Evolutionary conservation across 2,329 filamentous ascomycete species (phyloP).

Genomic region (Cryphonectria japonica): DNA sequence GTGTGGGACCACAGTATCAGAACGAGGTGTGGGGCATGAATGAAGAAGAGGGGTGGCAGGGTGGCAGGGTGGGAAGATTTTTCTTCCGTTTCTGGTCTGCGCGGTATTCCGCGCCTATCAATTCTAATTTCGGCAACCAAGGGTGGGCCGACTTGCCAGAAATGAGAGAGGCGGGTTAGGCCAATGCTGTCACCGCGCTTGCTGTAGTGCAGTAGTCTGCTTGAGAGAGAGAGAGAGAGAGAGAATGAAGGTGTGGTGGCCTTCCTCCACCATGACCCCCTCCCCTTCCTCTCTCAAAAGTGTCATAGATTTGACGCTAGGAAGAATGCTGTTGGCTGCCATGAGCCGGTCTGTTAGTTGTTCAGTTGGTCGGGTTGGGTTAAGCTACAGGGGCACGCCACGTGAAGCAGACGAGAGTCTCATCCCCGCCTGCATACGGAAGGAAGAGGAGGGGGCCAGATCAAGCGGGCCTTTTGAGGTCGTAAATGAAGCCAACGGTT

Average conservation of each 20-base stretch:
- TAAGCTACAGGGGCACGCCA: slow-evolving; percentile 18
- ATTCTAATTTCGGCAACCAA: background rate
- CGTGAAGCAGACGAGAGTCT: background rate
- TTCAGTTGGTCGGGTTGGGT: background rate
- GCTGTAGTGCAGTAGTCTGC: background rate
- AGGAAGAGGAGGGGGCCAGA: background rate
- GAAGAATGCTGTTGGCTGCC: background rate
- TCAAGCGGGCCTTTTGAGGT: background rate
- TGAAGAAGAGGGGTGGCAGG: background rate
- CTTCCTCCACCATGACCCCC: no score
- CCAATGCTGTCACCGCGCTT: background rate
- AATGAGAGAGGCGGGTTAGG: background rate
- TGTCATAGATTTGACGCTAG: background rate
- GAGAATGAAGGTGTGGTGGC: background rate
- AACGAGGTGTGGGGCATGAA: background rate
- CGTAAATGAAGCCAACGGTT: background rate
- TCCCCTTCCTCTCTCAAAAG: background rate
- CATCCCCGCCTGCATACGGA: background rate
- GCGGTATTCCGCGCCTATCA: background rate
- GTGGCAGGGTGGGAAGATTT: background rate
- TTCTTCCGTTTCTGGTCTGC: background rate
- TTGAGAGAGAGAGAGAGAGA: background rate
- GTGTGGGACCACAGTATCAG: background rate
- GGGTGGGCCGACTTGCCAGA: background rate
- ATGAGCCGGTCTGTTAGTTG: background rate